Evolutionary conservation across 345 rosid genomes (phyloP).

Genomic region (Melaleuca quinquenervia): DNA sequence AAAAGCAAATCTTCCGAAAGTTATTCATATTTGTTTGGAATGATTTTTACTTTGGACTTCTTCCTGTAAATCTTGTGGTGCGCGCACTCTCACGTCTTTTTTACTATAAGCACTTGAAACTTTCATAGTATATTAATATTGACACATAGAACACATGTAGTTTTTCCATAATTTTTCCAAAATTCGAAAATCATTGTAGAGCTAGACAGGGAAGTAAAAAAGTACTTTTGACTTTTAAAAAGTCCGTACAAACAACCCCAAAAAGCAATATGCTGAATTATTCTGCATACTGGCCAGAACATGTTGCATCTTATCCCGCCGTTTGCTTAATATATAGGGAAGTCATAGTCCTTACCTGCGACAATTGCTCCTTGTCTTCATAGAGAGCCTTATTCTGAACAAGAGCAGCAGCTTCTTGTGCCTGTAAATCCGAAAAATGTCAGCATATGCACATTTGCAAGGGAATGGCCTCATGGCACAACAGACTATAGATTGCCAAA

Average conservation of each 20-base stretch:
- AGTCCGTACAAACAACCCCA: neutral
- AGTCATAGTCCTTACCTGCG: constrained; percentile 53
- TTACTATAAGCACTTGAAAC: neutral
- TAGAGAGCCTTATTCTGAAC: constrained; percentile 73
- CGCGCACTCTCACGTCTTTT: neutral
- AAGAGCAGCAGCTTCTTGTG: constrained; percentile 83
- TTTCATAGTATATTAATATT: neutral
- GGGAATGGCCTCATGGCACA: neutral
- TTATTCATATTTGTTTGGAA: neutral
- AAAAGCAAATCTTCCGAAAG: neutral
- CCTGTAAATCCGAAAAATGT: constrained; percentile 25
- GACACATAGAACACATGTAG: neutral
- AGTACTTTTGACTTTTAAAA: neutral
- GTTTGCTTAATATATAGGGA: neutral
- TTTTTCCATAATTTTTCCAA: neutral
- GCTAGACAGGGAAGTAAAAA: neutral
- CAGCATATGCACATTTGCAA: neutral
- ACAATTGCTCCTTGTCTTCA: constrained; percentile 73
- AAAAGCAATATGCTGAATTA: neutral
- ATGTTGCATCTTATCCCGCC: neutral
- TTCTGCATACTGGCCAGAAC: neutral
- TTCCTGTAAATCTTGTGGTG: neutral
- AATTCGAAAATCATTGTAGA: neutral
- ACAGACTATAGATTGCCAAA: neutral
- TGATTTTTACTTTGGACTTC: neutral